A percentile compares a stretch with the other conserved stretches of the same genome.
Evolutionary conservation across 179 eudicot genomes (phyloP).

Genomic region (Spinacia oleracea): DNA sequence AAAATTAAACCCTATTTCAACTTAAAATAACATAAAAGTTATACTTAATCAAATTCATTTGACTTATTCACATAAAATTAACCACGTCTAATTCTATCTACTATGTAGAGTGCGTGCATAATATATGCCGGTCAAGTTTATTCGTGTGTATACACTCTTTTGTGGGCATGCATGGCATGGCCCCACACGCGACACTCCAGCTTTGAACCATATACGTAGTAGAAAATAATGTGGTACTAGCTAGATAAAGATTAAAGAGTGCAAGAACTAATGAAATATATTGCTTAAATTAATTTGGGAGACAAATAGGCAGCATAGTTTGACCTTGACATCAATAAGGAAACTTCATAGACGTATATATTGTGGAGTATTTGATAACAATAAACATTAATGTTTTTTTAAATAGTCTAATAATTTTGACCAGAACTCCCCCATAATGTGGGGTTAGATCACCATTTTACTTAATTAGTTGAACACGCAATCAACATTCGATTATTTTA

Average conservation of each 20-base stretch:
- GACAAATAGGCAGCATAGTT: background rate
- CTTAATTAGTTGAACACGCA: background rate
- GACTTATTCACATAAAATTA: no score
- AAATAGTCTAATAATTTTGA: conserved; percentile 8
- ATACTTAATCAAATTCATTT: no score
- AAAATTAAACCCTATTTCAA: no score
- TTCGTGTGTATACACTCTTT: no score
- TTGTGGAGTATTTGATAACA: background rate
- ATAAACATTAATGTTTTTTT: background rate
- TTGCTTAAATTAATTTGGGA: background rate
- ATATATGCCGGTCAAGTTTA: no score
- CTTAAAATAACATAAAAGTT: no score
- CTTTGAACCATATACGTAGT: background rate
- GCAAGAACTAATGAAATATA: background rate
- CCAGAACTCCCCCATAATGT: conserved; percentile 3
- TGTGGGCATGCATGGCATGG: no score
- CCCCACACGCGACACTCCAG: background rate
- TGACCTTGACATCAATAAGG: conserved; percentile 13
- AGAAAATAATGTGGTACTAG: background rate
- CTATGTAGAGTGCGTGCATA: no score
- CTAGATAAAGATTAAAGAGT: background rate
- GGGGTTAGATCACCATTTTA: conserved; percentile 16
- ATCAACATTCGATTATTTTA: background rate
- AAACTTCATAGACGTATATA: background rate
- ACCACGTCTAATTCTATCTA: no score